Conservation (phyloP, 2,329 filamentous ascomycete genomes). For the Neopestalotiopsis clavispora region DNA sequence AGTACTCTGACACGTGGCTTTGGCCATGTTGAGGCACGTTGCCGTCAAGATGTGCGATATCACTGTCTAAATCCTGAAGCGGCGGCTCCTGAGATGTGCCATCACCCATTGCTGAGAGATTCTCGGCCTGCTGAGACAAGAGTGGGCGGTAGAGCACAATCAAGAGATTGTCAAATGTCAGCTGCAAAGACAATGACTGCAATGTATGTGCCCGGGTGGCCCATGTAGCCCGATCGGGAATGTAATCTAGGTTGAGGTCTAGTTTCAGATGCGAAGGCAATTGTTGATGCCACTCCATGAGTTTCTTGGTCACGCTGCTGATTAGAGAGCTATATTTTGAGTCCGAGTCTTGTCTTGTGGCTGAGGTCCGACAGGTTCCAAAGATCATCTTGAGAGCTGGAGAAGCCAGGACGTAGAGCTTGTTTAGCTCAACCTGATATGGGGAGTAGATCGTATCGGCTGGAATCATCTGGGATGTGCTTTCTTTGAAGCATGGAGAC, state of each 20-base stretch:
- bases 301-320: not conserved
- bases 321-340: not conserved
- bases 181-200: not conserved
- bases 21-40: not conserved
- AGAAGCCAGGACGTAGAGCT: not conserved
- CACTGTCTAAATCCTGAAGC: not conserved
- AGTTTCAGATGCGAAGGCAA: not conserved
- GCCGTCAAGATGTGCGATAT: not conserved
- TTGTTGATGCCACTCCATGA: not conserved
- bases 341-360: not conserved
- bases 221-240: not conserved
- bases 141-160: not conserved
- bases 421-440: not conserved
- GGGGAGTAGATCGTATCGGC: not conserved
- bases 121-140: not conserved
- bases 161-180: not conserved
- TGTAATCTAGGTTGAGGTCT: not conserved
- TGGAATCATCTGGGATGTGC: not conserved
- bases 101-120: not conserved
- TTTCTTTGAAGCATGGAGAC: not conserved
- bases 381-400: not conserved
- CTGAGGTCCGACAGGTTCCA: not conserved
- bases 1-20: not conserved
- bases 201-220: not conserved
- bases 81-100: not conserved